Evolutionary conservation across 2,329 filamentous ascomycete species (phyloP).

Genomic region (Claviceps sp.): DNA sequence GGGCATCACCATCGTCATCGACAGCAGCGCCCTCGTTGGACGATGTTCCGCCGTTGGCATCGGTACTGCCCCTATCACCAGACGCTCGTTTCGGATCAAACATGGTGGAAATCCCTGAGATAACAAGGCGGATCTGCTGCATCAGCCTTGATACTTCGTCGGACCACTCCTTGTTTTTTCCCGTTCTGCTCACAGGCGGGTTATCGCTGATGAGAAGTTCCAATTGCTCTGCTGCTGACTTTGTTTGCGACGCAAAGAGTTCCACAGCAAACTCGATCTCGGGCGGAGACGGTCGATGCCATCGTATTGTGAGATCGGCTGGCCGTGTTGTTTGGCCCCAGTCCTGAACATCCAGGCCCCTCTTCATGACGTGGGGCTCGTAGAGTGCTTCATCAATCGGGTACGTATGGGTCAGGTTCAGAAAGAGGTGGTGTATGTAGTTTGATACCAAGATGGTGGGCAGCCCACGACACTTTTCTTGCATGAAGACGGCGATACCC

Average conservation of each 20-base stretch:
- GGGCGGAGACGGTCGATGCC: constrained; percentile 70
- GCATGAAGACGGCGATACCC: constrained; percentile 90
- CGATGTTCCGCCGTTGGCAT: constrained; percentile 19
- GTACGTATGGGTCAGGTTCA: constrained; percentile 91
- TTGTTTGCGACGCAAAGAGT: constrained; percentile 74
- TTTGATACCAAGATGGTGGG: constrained; percentile 95
- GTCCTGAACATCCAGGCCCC: constrained; percentile 61
- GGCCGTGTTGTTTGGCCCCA: constrained; percentile 76
- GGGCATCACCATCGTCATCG: constrained; percentile 41
- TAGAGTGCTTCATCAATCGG: constrained; percentile 81
- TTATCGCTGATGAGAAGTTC: constrained; percentile 68
- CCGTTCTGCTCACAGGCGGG: constrained; percentile 74
- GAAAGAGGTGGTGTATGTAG: constrained; percentile 87
- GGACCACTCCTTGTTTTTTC: constrained; percentile 97
- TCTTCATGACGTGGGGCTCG: constrained; percentile 59
- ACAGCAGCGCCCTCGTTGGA: constrained; percentile 20
- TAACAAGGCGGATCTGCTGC: constrained; percentile 73
- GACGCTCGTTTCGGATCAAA: constrained; percentile 71
- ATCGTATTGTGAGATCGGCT: constrained; percentile 67
- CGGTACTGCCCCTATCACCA: constrained; percentile 32
- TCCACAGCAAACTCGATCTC: constrained; percentile 85
- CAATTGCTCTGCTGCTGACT: constrained; percentile 61
- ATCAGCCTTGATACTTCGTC: constrained; percentile 89
- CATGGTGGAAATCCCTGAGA: constrained; percentile 78
- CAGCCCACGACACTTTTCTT: constrained; percentile 83